These are phyloP conservation scores for Obba rivulosa DNA, from an alignment of 768 basidiomycete genomes.

Conservation along the genomic window DNA sequence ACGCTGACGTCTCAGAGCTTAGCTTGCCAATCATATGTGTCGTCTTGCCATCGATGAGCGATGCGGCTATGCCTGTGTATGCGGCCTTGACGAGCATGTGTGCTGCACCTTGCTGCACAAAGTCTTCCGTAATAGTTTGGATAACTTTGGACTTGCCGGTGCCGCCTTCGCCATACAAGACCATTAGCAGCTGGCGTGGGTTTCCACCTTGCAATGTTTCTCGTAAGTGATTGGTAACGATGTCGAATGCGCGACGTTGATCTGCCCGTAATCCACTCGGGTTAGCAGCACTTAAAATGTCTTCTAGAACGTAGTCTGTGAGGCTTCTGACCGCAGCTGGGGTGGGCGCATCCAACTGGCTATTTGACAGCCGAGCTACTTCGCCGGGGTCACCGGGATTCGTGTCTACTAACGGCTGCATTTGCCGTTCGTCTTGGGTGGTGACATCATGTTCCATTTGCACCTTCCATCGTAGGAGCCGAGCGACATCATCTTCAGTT, in stretches of 20 bases:
- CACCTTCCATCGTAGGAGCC: too few relatives aligned
- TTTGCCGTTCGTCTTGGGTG: too few relatives aligned
- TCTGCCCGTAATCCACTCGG: constrained; percentile 9
- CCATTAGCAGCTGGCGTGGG: constrained; percentile 30
- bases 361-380: too few relatives aligned
- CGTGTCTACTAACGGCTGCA: too few relatives aligned
- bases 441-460: too few relatives aligned
- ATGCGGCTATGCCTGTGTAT: constrained; percentile 36
- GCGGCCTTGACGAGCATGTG: constrained; percentile 31
- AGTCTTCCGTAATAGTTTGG: constrained; percentile 30
- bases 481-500: too few relatives aligned
- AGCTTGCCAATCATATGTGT: constrained; percentile 28
- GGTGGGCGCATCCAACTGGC: too few relatives aligned
- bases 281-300: too few relatives aligned
- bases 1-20: too few relatives aligned
- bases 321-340: too few relatives aligned
- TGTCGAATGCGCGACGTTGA: constrained; percentile 32
- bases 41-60: constrained; percentile 32
- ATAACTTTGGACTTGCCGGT: constrained; percentile 41
- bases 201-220: constrained; percentile 14
- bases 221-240: constrained; percentile 26
- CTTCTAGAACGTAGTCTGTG: too few relatives aligned
- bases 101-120: constrained; percentile 8
- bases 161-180: constrained; percentile 36
- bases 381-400: too few relatives aligned